These are phyloP conservation scores for Ministeria vibrans DNA, from an alignment of 78 protist genomes.

Conservation along the genomic window DNA sequence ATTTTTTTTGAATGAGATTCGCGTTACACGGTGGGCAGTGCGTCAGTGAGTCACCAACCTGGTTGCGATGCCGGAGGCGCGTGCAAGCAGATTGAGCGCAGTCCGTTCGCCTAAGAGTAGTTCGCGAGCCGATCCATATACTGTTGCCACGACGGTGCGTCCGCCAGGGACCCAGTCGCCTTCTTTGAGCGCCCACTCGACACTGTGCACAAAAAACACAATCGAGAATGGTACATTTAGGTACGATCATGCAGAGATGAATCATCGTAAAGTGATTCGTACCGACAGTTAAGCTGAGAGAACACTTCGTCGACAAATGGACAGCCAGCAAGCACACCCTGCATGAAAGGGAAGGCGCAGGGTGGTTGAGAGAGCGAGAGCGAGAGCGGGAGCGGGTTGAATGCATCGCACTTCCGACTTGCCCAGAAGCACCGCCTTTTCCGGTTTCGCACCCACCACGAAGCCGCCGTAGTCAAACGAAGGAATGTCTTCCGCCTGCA, in stretches of 20 bases:
- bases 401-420: conserved; percentile 21
- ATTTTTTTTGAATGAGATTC: neutral
- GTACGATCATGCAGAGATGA: neutral
- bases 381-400: neutral
- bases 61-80: conserved; percentile 77
- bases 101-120: conserved; percentile 83
- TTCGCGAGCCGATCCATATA: conserved; percentile 58
- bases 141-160: conserved; percentile 42
- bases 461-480: conserved; percentile 86
- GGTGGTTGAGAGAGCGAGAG: neutral
- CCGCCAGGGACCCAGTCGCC: conserved; percentile 26
- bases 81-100: conserved; percentile 75
- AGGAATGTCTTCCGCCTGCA: conserved; percentile 72
- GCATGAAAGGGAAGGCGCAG: neutral
- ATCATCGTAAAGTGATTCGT: too few relatives aligned
- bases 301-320: conserved; percentile 75
- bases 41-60: neutral
- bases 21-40: neutral
- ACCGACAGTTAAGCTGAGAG: conserved; percentile 43
- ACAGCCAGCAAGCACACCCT: conserved; percentile 74
- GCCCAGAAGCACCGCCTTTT: conserved; percentile 7
- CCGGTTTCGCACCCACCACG: conserved; percentile 55
- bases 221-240: neutral
- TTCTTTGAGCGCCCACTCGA: conserved; percentile 57
- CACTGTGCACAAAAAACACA: neutral